phyloP scores from a whole-genome alignment of 257 asterid species.

The Solanum medicagineum region DNA sequence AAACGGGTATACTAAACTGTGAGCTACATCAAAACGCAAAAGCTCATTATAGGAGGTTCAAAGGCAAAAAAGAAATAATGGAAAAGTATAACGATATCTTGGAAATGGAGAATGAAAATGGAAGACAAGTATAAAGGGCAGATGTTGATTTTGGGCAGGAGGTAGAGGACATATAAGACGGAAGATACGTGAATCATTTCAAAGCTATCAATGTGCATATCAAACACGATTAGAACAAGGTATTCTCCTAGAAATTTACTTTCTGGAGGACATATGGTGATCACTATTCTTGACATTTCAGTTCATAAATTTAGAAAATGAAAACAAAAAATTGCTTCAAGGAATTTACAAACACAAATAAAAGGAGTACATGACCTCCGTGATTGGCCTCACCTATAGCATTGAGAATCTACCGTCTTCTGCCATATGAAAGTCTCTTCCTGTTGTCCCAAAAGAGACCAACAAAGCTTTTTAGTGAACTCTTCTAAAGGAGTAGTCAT shows the following conservation, averaged over 20 bases:
- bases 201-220: not conserved
- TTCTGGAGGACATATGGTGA: not conserved
- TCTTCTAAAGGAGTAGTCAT: conserved; percentile 48
- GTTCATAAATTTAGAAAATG: not conserved
- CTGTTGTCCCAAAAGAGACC: conserved; percentile 66
- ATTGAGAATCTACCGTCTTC: conserved; percentile 59
- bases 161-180: not conserved
- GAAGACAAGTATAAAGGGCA: not conserved
- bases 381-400: conserved; percentile 47
- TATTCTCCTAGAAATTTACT: not conserved
- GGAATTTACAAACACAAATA: not conserved
- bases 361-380: not conserved
- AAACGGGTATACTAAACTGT: conserved; percentile 42
- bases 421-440: conserved; percentile 88
- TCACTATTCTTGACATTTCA: not conserved
- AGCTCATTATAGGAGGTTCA: not conserved
- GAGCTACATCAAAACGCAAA: conserved; percentile 20
- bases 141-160: no score
- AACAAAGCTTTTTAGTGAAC: conserved; percentile 52
- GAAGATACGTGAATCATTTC: not conserved
- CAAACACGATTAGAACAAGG: not conserved
- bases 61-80: not conserved
- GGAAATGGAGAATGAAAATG: not conserved
- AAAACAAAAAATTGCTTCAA: not conserved
- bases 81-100: not conserved